Conservation (phyloP, 1,284 basidiomycete species). For the Puccinia horiana region DNA sequence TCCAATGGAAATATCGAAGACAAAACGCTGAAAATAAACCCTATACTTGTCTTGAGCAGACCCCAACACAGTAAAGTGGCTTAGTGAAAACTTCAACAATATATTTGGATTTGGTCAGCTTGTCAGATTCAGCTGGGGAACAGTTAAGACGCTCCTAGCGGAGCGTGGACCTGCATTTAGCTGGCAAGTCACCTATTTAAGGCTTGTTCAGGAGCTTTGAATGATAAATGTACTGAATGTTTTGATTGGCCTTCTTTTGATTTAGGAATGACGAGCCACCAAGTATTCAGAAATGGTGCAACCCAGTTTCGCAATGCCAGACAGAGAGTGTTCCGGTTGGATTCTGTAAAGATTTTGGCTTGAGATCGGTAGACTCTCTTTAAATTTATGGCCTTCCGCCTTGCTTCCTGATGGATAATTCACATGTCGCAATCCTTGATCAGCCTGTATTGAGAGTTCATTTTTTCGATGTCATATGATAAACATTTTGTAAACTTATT, state of each 20-base stretch:
- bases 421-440: background rate
- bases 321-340: conserved; percentile 64
- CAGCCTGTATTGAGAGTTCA: background rate
- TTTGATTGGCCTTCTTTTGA: background rate
- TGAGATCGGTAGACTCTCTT: conserved; percentile 67
- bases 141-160: conserved; percentile 81
- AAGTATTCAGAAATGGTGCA: conserved; percentile 72
- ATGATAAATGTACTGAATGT: background rate
- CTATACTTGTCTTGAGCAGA: conserved; percentile 62
- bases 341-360: conserved; percentile 70
- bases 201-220: conserved; percentile 11
- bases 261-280: conserved; percentile 81
- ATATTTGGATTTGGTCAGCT: conserved; percentile 91
- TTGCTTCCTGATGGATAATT: background rate
- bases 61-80: conserved; percentile 86
- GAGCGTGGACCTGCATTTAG: conserved; percentile 73
- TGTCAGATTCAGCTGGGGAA: conserved; percentile 93
- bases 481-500: background rate
- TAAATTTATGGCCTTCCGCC: conserved; percentile 49
- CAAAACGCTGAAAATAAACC: background rate
- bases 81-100: conserved; percentile 74
- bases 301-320: conserved; percentile 64
- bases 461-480: background rate
- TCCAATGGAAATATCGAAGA: background rate
- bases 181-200: conserved; percentile 66